Conservation (phyloP, 352 stramenopile genomes). For the Pythium guiyangense region DNA sequence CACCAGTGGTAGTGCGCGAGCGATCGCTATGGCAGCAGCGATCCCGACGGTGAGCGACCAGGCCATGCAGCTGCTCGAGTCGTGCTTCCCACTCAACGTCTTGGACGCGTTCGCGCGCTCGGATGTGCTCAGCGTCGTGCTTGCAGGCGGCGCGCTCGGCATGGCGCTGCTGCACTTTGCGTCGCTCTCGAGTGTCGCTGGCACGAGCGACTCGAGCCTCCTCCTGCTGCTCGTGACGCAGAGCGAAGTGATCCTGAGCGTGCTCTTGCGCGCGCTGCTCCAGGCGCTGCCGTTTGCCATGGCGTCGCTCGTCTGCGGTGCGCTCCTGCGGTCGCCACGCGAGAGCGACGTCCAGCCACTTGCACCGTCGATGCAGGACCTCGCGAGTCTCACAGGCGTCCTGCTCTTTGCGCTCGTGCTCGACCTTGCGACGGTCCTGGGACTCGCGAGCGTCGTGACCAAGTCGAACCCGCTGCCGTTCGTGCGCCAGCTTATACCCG, state of each 20-base stretch:
- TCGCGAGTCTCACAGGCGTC: slow-evolving; percentile 37
- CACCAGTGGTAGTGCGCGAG: not conserved
- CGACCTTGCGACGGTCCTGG: slow-evolving; percentile 32
- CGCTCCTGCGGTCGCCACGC: slow-evolving; percentile 25
- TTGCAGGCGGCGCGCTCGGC: slow-evolving; percentile 26
- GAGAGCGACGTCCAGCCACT: slow-evolving; percentile 8
- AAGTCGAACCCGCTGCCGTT: slow-evolving; percentile 47
- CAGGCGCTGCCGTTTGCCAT: slow-evolving; percentile 35
- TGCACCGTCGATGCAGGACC: slow-evolving; percentile 17
- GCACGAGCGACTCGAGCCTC: slow-evolving; percentile 24
- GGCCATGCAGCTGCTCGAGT: slow-evolving; percentile 21
- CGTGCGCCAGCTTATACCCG: slow-evolving; percentile 37
- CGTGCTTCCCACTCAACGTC: slow-evolving; percentile 27
- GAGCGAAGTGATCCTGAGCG: slow-evolving; percentile 32
- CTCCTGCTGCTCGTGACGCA: slow-evolving; percentile 47
- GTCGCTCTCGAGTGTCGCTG: slow-evolving; percentile 8
- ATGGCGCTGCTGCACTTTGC: slow-evolving; percentile 23
- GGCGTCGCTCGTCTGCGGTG: slow-evolving; percentile 35
- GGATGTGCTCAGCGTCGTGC: slow-evolving; percentile 33
- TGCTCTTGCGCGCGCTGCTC: slow-evolving; percentile 32
- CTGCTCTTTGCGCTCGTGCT: slow-evolving; percentile 43
- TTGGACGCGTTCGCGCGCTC: slow-evolving; percentile 19
- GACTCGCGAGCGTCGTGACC: slow-evolving; percentile 27
- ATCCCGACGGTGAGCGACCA: slow-evolving; percentile 27
- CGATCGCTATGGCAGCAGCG: slow-evolving; percentile 5